Base-by-base conservation (phyloP, 768 basidiomycete species). In the Suillus ampliporus region DNA sequence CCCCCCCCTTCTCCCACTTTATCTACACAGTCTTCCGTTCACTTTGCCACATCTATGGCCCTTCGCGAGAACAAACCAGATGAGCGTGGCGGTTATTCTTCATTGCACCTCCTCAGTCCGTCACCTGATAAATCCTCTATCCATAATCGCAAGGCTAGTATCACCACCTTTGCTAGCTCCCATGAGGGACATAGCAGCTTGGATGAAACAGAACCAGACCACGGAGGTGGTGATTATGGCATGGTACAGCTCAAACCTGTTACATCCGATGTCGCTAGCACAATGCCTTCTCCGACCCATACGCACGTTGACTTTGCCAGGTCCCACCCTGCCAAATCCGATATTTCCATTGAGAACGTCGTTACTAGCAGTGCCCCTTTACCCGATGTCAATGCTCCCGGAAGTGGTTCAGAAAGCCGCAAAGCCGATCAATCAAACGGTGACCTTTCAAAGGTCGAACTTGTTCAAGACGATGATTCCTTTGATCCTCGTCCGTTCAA, bases 1-100 rank as follows among this genome's bases (percentile, higher is more conserved):
- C 73, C 75, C 1, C 92, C 92, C 0, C 91, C 92, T 0, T 94
- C 92, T 0, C 92, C 92, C 1, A 92, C 92, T 0, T 80, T 91
- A 11, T 91, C 92, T 0, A 84, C 81, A 3, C 82, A 80, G 17
- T 90, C 89, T 3, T 86, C 86, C 0, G 82, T 84, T 0, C 84
- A 87, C 38, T 92, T 89, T 63, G 74, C 73, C 1, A 83, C 84
- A 4, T 78, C 87, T 8, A 76, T 86, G 4, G 81, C 82, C 4
- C 71, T 94, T 52, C 86, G 92, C 41, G 85, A 88, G 47, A 93
- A 92, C 69, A 82, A 83, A 44, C 91, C 90, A 0, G 83, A 89
- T 23, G 82, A 83, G 38, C 78, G 75, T 37, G 79, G 76, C 34
- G 90, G 85, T n/a, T 64, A 80, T 19, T 76, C 82, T 1, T 87